Conservation (phyloP, 2,329 filamentous ascomycete species). For the Colletotrichum sansevieriae region DNA sequence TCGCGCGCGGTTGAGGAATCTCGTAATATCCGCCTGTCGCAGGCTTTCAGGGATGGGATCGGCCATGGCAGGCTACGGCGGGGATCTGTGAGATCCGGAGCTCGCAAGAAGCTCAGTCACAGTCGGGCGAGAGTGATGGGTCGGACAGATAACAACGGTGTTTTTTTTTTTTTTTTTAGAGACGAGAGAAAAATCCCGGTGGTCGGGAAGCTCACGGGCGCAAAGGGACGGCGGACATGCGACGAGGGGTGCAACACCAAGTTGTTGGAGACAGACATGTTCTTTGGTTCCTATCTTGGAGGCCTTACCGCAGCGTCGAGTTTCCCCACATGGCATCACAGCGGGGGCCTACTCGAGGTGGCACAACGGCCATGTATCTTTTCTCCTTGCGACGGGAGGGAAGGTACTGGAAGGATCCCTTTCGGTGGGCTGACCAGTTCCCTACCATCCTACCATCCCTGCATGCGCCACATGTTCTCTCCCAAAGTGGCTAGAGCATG, state of each 20-base stretch:
- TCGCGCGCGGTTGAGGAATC: conserved; percentile 84
- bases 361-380: conserved; percentile 1
- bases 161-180: too few relatives aligned
- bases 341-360: conserved; percentile 1
- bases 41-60: conserved; percentile 77
- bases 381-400: neutral
- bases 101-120: neutral
- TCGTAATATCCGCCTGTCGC: conserved; percentile 83
- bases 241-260: conserved; percentile 32
- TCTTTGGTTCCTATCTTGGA: conserved; percentile 27
- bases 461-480: conserved; percentile 8
- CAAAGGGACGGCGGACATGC: conserved; percentile 19
- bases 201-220: conserved; percentile 28
- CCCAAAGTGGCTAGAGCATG: neutral
- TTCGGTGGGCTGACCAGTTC: too few relatives aligned
- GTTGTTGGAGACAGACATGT: conserved; percentile 31
- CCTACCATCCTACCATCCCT: too few relatives aligned
- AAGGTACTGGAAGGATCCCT: conserved; percentile 1
- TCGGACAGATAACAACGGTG: neutral
- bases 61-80: conserved; percentile 70
- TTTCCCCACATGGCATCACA: conserved; percentile 35
- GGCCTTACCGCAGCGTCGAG: conserved; percentile 20
- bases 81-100: neutral
- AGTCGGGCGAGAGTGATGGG: neutral
- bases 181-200: neutral